A percentile compares a stretch with the other conserved stretches of the same genome.
Evolutionary conservation across 2,329 filamentous ascomycete species (phyloP).

Genomic region (Aspergillus sp.): DNA sequence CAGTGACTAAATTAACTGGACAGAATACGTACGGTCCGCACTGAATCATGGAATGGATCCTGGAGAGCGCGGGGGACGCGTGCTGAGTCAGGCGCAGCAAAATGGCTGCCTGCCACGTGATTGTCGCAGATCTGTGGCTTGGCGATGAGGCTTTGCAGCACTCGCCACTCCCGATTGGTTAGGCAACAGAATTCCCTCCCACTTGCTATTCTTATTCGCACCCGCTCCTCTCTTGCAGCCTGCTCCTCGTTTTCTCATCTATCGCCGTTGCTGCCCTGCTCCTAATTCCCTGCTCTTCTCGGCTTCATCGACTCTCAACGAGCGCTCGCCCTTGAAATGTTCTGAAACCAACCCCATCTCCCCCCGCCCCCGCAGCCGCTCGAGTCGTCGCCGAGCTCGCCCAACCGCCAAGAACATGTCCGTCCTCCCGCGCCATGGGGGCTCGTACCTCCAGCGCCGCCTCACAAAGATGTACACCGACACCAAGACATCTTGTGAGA

Average conservation of each 20-base stretch:
- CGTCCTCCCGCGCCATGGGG: constrained; percentile 44
- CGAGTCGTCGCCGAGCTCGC: constrained; percentile 16
- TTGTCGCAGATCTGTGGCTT: constrained; percentile 21
- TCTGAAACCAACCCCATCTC: constrained; percentile 16
- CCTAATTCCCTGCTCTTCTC: constrained; percentile 1
- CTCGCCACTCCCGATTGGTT: constrained; percentile 39
- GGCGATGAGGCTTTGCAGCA: constrained; percentile 26
- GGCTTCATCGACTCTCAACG: constrained; percentile 3
- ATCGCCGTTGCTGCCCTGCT: constrained; percentile 9
- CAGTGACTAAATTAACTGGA: too few relatives aligned
- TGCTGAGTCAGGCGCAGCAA: constrained; percentile 10
- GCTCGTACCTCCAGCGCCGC: constrained; percentile 47
- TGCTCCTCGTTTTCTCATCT: constrained; percentile 12
- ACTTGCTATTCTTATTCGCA: constrained; percentile 23
- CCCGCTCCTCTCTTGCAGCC: constrained; percentile 11
- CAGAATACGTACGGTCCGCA: too few relatives aligned
- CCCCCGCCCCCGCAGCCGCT: constrained; percentile 12
- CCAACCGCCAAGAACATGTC: constrained; percentile 41
- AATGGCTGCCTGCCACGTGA: constrained; percentile 35
- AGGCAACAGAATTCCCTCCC: constrained; percentile 44
- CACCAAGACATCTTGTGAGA: constrained; percentile 62
- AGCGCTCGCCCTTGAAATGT: constrained; percentile 15
- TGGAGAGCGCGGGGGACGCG: neutral
- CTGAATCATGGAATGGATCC: neutral
- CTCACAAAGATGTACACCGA: constrained; percentile 64